Base-by-base conservation (phyloP, 352 stramenopile genomes). In the Phytophthora ohioensis region DNA sequence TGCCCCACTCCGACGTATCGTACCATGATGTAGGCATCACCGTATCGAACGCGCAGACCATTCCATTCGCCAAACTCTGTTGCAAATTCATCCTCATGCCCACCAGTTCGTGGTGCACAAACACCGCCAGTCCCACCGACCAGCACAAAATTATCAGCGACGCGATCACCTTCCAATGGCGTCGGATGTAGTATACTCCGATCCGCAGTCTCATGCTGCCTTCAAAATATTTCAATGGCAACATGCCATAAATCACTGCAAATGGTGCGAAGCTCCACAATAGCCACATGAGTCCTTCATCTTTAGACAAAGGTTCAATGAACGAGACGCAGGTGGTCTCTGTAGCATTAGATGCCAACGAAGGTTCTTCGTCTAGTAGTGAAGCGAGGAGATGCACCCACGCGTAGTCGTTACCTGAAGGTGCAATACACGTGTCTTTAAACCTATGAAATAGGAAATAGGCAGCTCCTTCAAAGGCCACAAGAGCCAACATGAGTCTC, bases 151-250 rank as follows among this genome's bases (percentile, higher is more conserved):
- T 60, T 57, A 95, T 91, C 13, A 90, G 30, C 17, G 84, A 81
- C 0, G 81, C 82, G 56, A 92, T 85, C 4, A 81, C 66, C 55
- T 95, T 95, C 88, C 88, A 95, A 48, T 82, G 79, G 0, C 85
- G 77, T 31, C 88, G 88, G 31, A 92, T 82, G 57, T 88, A 92
- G 46, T 94, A 94, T 21, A 94, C 81, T 11, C 80, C 82, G 55
- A 91, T 90, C 15, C 86, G 69, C 9, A 94, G 63, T 12, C 81
- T 73, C 81, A 91, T 90, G 32, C 74, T 88, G 27, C 74, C 74
- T 69, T 91, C 84, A 67, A 91, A 81, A 42, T 85, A 91, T 51
- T 91, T 88, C 32, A 93, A 67, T 53, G 86, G 84, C 31, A 92
- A 64, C 52, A 92, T 59, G 5, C 78, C 79, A 47, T 87, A 93